Conservation (phyloP, 2,329 filamentous ascomycete genomes). For the Scytalidium sp. region DNA sequence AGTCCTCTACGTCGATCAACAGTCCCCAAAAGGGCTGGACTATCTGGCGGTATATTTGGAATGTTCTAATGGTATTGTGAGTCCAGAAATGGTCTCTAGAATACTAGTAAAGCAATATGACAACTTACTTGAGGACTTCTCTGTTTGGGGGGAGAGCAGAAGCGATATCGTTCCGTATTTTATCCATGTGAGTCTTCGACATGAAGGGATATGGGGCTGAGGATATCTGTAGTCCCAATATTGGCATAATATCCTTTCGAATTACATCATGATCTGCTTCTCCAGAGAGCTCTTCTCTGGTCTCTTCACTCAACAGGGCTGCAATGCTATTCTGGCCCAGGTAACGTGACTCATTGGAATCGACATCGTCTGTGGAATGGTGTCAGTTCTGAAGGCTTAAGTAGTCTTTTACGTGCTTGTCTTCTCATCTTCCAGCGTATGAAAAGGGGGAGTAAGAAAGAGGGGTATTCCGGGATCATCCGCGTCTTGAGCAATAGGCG, state of each 20-base stretch:
- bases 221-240: conserved; percentile 62
- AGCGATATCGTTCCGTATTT: conserved; percentile 57
- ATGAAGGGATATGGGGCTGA: conserved; percentile 62
- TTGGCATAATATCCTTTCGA: conserved; percentile 63
- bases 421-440: neutral
- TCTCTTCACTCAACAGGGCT: conserved; percentile 61
- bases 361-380: conserved; percentile 44
- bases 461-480: neutral
- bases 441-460: neutral
- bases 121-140: conserved; percentile 62
- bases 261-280: conserved; percentile 46
- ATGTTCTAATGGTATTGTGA: conserved; percentile 42
- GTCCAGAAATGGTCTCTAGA: neutral
- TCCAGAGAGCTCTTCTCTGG: conserved; percentile 42
- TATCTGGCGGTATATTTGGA: conserved; percentile 65
- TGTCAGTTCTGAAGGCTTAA: neutral
- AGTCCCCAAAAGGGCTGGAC: conserved; percentile 68
- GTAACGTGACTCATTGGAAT: conserved; percentile 55
- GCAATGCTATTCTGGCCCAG: conserved; percentile 67
- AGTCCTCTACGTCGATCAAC: conserved; percentile 62
- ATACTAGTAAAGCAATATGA: neutral
- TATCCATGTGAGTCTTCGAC: conserved; percentile 60
- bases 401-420: neutral
- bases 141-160: conserved; percentile 60
- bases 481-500: neutral